Conservation (phyloP, 495 filamentous ascomycete species). For the Lasiosphaeria ovina region DNA sequence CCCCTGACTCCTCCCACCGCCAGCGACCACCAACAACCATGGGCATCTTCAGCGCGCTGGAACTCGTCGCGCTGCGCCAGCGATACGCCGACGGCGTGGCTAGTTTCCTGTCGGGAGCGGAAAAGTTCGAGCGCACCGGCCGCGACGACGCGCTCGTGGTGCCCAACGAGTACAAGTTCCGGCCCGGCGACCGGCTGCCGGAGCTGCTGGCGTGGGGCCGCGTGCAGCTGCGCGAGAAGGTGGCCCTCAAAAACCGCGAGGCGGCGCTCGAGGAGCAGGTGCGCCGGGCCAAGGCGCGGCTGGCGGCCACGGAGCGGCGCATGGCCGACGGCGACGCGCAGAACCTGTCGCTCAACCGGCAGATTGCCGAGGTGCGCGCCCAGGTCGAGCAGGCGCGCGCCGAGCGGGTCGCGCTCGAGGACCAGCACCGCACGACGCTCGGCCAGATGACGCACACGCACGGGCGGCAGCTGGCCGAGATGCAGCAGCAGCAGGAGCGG, state of each 20-base stretch:
- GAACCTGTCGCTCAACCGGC: neutral
- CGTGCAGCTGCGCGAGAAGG: neutral
- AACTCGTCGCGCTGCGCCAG: too few relatives aligned
- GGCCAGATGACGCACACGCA: neutral
- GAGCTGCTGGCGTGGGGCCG: neutral
- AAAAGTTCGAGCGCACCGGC: too few relatives aligned
- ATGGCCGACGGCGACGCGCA: neutral
- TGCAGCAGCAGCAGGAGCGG: neutral
- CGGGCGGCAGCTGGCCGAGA: neutral
- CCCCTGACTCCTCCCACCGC: too few relatives aligned
- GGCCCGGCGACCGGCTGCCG: neutral
- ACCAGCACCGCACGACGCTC: neutral
- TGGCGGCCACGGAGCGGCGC: neutral
- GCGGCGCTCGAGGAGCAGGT: neutral
- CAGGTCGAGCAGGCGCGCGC: neutral
- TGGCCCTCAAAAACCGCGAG: neutral
- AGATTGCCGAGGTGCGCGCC: neutral
- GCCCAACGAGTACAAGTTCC: neutral
- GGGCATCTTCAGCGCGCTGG: too few relatives aligned
- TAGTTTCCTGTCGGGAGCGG: too few relatives aligned
- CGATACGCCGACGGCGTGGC: too few relatives aligned
- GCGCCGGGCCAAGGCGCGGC: neutral
- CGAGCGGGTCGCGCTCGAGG: neutral
- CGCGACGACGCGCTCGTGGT: neutral
- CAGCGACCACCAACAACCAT: too few relatives aligned